Evolutionary conservation across 306 rosid genomes (phyloP), one percentile per base, ranked within the genome.

Genomic region (Biancaea sappan): DNA sequence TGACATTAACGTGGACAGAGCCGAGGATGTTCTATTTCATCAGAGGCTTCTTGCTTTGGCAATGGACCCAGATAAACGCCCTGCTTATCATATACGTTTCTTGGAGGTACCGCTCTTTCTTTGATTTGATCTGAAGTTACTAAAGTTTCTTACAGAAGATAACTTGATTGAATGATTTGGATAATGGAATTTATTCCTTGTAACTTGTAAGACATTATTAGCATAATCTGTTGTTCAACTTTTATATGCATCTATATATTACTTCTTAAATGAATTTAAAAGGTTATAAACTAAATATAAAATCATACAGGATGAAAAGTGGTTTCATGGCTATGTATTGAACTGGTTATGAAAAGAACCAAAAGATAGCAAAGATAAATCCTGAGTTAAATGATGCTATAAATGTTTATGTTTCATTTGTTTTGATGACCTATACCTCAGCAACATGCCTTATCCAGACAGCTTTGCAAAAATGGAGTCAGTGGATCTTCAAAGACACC

Each of bases 1-100:
- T 68, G 99, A 95, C 76, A 92, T 95, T 43, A 95, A 95, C 88
- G 77, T 92, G 69, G 99, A 95, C 38, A 87, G 87, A 88, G 99
- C 92, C 66, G 98, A 95, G 82, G 99, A 95, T 75, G 94, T 95
- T 84, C 63, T 92, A 77, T 64, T 95, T 71, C 99, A 95, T 81
- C 95, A 83, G 78, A 88, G 37, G 61, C 95, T 95, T 83, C 98
- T 95, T 81, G 84, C 80, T 72, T 71, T 86, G 78, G 99, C 99
- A 15, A 95, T 72, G 86, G 96, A 90, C 34, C 99, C 99, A 10
- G 88, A 84, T 73, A 95, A 92, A 85, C 93, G 98, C 52, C 99
- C 99, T 14, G 96, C 86, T 41, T 92, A 80, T 77, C 89, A 87
- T 71, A 86, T 90, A 46, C 99, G 99, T 68, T 88, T 90, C 79